Evolutionary conservation across 768 basidiomycete species (phyloP).

Genomic region (Panaeolus papilionaceus): DNA sequence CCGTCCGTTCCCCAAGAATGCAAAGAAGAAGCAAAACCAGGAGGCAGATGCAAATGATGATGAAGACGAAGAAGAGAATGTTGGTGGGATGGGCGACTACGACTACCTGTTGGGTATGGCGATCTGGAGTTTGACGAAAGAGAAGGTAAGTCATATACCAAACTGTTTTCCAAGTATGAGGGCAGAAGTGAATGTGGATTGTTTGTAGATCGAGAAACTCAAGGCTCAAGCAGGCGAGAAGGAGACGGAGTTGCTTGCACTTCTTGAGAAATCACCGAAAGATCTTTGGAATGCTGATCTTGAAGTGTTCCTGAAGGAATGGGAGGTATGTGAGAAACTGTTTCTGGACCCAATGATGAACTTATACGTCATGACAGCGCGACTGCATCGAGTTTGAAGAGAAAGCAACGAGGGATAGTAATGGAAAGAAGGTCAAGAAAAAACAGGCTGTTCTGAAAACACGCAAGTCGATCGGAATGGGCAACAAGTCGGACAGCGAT

Average conservation of each 20-base stretch:
- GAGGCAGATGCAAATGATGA: constrained; percentile 59
- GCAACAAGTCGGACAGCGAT: constrained; percentile 44
- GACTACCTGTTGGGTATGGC: constrained; percentile 96
- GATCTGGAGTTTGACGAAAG: constrained; percentile 93
- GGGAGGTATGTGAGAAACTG: constrained; percentile 67
- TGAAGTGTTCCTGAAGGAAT: constrained; percentile 81
- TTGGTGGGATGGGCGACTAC: constrained; percentile 60
- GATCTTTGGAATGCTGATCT: constrained; percentile 92
- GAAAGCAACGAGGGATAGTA: constrained; percentile 44
- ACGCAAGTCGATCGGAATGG: constrained; percentile 52
- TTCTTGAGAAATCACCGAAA: constrained; percentile 80
- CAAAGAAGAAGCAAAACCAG: constrained; percentile 69
- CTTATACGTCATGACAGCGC: constrained; percentile 34
- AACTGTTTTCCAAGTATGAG: constrained; percentile 16
- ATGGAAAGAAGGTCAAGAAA: constrained; percentile 53
- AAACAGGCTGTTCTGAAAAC: constrained; percentile 55
- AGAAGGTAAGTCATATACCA: constrained; percentile 65
- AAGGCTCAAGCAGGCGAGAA: constrained; percentile 81
- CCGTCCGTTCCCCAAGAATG: constrained; percentile 90
- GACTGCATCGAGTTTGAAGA: constrained; percentile 56
- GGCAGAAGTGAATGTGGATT: neutral
- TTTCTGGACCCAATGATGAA: constrained; percentile 20
- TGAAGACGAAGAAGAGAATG: constrained; percentile 53
- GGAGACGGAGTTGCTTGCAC: constrained; percentile 76
- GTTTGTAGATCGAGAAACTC: constrained; percentile 79